These are phyloP conservation scores for Eucalyptus curtisii DNA, from an alignment of 345 rosid species.

Conservation along the genomic window DNA sequence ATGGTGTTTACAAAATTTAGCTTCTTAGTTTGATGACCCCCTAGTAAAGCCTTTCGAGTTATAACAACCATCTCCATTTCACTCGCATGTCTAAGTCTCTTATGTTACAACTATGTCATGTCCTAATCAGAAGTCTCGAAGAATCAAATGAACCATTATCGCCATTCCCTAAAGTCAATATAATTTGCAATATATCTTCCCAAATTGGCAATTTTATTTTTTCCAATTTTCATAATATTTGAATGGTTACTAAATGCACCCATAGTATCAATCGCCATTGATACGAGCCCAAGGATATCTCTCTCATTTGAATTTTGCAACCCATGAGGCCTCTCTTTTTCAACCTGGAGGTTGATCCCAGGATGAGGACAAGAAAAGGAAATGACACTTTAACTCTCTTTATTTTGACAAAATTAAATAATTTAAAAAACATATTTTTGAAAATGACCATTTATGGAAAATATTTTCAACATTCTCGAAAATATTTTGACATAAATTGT, in stretches of 20 bases:
- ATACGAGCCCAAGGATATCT: not conserved
- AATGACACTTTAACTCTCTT: not conserved
- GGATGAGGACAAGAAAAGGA: not conserved
- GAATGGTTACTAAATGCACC: too few relatives aligned
- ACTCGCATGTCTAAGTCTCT: not conserved
- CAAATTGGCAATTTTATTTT: not conserved
- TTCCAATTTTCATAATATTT: not conserved
- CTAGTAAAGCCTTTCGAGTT: not conserved
- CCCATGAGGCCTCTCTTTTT: not conserved
- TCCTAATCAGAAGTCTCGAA: not conserved
- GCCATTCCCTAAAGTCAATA: not conserved
- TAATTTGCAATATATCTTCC: not conserved
- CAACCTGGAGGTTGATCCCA: not conserved
- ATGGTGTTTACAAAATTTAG: not conserved
- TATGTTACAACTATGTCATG: not conserved
- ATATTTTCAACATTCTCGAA: not conserved
- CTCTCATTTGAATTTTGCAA: too few relatives aligned
- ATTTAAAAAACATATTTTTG: not conserved
- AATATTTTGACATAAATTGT: not conserved
- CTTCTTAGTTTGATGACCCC: not conserved
- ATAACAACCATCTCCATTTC: not conserved
- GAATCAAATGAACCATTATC: not conserved
- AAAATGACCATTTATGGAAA: not conserved
- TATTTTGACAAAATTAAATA: not conserved
- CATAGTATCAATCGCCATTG: not conserved